phyloP scores from a whole-genome alignment of 2,329 filamentous ascomycete genomes.

The Aspergillus tubingensis region DNA sequence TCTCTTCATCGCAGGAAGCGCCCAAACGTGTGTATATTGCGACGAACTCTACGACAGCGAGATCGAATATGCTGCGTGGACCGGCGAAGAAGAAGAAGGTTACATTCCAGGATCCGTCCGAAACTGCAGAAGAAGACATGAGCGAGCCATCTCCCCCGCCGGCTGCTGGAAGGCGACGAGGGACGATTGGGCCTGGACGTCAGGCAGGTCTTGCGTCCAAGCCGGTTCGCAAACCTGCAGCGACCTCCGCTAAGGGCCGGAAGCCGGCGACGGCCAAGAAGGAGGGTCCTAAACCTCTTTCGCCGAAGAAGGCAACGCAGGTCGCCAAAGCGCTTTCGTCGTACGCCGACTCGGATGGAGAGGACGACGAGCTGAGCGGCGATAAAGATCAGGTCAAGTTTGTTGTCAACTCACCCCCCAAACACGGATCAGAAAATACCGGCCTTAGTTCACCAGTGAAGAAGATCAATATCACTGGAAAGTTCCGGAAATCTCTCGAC shows the following conservation, averaged over 20 bases:
- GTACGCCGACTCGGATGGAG: constrained; percentile 41
- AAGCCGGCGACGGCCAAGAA: constrained; percentile 38
- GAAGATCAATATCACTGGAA: constrained; percentile 33
- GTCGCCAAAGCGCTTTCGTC: constrained; percentile 43
- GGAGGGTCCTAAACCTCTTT: constrained; percentile 41
- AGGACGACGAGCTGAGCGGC: constrained; percentile 47
- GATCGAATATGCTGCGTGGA: constrained; percentile 34
- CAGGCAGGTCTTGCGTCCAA: constrained; percentile 47
- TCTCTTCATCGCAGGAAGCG: constrained; percentile 13
- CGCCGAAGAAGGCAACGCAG: constrained; percentile 52
- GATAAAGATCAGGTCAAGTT: constrained; percentile 39
- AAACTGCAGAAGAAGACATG: constrained; percentile 46
- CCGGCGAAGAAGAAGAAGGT: constrained; percentile 48
- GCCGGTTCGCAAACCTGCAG: constrained; percentile 47
- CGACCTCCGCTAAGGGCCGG: constrained; percentile 31
- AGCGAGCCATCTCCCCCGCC: constrained; percentile 27
- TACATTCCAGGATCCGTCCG: constrained; percentile 47
- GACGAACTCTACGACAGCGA: constrained; percentile 31
- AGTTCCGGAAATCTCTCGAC: constrained; percentile 29
- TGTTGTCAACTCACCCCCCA: constrained; percentile 38
- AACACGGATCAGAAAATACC: constrained; percentile 29
- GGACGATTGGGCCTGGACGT: constrained; percentile 24
- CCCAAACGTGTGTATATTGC: constrained; percentile 30
- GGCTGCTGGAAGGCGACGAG: constrained; percentile 26
- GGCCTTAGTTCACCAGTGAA: constrained; percentile 38